Conservation (phyloP, 1,284 basidiomycete species). For the Cutaneotrichosporon sp. region DNA sequence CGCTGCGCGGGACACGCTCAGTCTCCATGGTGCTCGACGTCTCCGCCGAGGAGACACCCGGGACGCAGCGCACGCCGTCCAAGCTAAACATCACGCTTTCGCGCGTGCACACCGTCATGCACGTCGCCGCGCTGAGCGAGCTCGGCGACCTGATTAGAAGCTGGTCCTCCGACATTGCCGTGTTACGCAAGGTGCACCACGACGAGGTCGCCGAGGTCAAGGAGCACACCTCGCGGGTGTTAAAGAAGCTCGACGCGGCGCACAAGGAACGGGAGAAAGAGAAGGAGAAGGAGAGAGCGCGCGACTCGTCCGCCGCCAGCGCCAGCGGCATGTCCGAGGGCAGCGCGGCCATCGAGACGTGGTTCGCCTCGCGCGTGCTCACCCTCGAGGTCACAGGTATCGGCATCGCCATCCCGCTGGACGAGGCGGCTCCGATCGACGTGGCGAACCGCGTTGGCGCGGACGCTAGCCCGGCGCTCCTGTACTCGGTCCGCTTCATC, state of each 20-base stretch:
- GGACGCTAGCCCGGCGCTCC: slow-evolving; percentile 68
- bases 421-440: slow-evolving; percentile 54
- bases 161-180: slow-evolving; percentile 68
- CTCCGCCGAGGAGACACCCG: slow-evolving; percentile 48
- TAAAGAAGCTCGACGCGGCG: slow-evolving; percentile 48
- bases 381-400: slow-evolving; percentile 67
- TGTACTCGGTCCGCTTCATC: slow-evolving; percentile 75
- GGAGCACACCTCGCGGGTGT: slow-evolving; percentile 71
- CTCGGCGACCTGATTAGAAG: slow-evolving; percentile 83
- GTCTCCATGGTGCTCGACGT: slow-evolving; percentile 82
- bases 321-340: neutral
- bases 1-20: slow-evolving; percentile 66
- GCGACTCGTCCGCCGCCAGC: slow-evolving; percentile 2
- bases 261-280: slow-evolving; percentile 5
- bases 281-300: neutral
- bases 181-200: slow-evolving; percentile 70
- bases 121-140: slow-evolving; percentile 83
- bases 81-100: slow-evolving; percentile 61
- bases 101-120: slow-evolving; percentile 86
- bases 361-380: slow-evolving; percentile 68
- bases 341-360: slow-evolving; percentile 51
- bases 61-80: slow-evolving; percentile 27
- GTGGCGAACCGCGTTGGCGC: slow-evolving; percentile 57
- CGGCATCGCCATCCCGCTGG: slow-evolving; percentile 79
- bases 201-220: slow-evolving; percentile 78